Evolutionary conservation across 345 rosid species (phyloP).

Genomic region (Brassica rapa): DNA sequence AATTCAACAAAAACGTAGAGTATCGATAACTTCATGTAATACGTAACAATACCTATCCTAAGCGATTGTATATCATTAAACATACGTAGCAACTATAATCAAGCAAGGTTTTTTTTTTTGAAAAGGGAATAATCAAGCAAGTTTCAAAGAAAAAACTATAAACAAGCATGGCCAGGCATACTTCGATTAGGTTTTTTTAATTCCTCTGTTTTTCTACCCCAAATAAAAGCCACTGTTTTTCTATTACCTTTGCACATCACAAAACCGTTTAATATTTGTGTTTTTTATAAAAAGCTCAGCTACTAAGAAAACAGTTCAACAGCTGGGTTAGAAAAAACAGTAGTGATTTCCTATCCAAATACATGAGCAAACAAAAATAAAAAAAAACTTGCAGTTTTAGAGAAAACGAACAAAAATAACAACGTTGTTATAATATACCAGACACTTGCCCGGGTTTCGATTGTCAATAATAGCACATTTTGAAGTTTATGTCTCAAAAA

Average conservation of each 20-base stretch:
- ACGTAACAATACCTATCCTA: conserved; percentile 3
- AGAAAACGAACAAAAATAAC: conserved; percentile 8
- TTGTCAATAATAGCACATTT: no score
- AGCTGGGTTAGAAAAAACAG: not conserved
- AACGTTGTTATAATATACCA: conserved; percentile 28
- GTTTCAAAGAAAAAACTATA: not conserved
- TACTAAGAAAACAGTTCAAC: not conserved
- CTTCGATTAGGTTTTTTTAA: not conserved
- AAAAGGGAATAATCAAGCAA: no score
- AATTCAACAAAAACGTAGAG: not conserved
- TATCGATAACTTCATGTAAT: not conserved
- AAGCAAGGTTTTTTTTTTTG: not conserved
- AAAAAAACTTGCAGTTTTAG: not conserved
- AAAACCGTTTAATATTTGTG: not conserved
- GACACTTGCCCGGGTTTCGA: conserved; percentile 18
- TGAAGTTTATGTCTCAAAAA: no score
- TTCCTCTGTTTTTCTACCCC: not conserved
- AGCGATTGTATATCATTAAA: not conserved
- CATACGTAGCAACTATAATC: not conserved
- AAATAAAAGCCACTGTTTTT: not conserved
- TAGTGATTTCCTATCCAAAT: not conserved
- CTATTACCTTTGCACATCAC: not conserved
- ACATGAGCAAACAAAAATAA: not conserved
- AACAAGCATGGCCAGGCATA: conserved; percentile 1
- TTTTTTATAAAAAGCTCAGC: not conserved